Conservation (phyloP, 2,329 filamentous ascomycete genomes). For the Magnaporthiopsis rhizophila region DNA sequence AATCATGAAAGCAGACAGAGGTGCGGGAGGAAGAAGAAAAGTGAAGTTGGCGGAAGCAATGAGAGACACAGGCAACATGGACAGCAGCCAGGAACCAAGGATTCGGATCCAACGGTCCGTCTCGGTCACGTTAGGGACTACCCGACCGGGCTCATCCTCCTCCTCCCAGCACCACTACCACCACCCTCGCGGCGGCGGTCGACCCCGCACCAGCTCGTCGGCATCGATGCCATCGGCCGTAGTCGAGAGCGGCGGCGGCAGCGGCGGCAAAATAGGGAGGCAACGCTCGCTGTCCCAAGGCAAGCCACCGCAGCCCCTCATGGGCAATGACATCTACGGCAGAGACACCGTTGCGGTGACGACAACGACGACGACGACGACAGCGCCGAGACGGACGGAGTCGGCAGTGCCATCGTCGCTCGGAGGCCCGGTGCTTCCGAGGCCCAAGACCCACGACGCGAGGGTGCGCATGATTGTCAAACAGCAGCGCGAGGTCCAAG, state of each 20-base stretch:
- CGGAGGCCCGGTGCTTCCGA: neutral
- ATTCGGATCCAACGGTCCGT: slow-evolving; percentile 3
- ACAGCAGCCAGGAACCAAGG: neutral
- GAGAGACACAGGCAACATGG: neutral
- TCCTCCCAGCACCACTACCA: neutral
- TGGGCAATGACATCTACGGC: neutral
- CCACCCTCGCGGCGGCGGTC: too few species aligned
- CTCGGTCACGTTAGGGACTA: neutral
- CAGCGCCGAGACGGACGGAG: neutral
- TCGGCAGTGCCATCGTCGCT: neutral
- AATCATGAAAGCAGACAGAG: neutral
- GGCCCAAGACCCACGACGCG: neutral
- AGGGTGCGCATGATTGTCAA: slow-evolving; percentile 7
- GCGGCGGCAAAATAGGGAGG: neutral
- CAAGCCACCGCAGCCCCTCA: neutral
- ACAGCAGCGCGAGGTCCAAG: slow-evolving; percentile 16
- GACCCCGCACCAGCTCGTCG: neutral
- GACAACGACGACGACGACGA: too few species aligned
- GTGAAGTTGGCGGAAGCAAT: neutral
- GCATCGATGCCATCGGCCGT: neutral
- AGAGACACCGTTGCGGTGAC: too few species aligned
- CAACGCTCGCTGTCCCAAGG: neutral
- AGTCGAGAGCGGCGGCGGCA: neutral
- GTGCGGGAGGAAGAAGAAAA: neutral
- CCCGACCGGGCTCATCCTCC: neutral